These are phyloP conservation scores for Senna siamea DNA, from an alignment of 306 rosid genomes.

Conservation along the genomic window DNA sequence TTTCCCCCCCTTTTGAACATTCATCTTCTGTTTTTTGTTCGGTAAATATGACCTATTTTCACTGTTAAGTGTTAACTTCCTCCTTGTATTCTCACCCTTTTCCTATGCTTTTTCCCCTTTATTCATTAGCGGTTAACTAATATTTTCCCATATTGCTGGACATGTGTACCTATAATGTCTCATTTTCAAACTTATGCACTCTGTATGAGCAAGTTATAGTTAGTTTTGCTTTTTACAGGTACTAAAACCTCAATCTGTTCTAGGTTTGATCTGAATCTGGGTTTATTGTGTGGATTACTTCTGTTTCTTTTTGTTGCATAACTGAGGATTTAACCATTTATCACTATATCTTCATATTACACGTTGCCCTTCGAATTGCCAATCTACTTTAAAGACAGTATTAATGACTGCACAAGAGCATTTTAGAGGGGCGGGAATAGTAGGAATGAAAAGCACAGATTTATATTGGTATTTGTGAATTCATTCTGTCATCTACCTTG, in stretches of 20 bases:
- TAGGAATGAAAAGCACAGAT: background rate
- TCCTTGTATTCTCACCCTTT: background rate
- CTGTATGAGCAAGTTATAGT: background rate
- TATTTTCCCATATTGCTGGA: background rate
- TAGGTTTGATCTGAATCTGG: background rate
- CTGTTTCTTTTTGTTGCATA: slow-evolving; percentile 1
- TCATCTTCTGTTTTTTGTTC: too few species aligned
- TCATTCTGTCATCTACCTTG: background rate
- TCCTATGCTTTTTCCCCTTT: too few species aligned
- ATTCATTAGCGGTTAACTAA: background rate
- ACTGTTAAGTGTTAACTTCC: background rate
- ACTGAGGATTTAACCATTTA: background rate
- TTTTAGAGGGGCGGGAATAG: background rate
- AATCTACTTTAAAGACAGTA: background rate
- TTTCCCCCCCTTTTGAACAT: background rate
- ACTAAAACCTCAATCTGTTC: background rate
- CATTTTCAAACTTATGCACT: background rate
- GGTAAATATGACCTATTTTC: too few species aligned
- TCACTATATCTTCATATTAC: background rate
- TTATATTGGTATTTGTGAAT: background rate
- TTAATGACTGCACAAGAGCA: background rate
- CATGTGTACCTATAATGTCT: background rate
- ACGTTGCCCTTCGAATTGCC: background rate
- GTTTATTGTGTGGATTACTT: background rate
- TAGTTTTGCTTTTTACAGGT: background rate